These are phyloP conservation scores for Tephrocybe sp. DNA, from an alignment of 768 basidiomycete genomes.

Conservation along the genomic window DNA sequence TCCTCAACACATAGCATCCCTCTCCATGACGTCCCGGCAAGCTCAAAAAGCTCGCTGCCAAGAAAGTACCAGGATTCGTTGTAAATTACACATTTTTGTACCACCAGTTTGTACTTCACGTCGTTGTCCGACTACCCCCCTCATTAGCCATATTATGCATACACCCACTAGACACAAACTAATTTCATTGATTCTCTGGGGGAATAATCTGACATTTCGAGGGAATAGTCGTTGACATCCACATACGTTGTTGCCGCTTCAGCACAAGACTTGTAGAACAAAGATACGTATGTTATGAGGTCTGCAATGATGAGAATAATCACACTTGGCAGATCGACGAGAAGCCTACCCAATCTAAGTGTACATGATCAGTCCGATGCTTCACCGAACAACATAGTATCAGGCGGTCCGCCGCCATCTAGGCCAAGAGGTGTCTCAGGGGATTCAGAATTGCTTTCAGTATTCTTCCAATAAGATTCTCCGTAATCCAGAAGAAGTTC, in stretches of 20 bases:
- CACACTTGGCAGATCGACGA: background rate
- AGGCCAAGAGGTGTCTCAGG: background rate
- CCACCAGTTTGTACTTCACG: constrained; percentile 8
- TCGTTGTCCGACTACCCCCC: background rate
- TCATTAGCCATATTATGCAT: background rate
- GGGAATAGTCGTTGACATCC: background rate
- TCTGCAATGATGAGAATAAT: background rate
- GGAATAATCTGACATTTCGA: background rate
- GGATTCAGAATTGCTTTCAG: background rate
- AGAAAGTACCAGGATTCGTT: constrained; percentile 17
- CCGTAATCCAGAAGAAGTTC: constrained; percentile 25
- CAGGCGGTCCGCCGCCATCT: background rate
- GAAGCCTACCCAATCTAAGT: background rate
- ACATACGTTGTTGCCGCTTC: background rate
- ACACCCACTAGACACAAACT: background rate
- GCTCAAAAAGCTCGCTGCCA: constrained; percentile 11
- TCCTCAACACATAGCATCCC: constrained; percentile 35
- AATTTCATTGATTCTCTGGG: background rate
- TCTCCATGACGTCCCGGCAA: constrained; percentile 20
- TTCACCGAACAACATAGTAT: background rate
- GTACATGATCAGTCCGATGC: background rate
- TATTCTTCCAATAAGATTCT: constrained; percentile 15
- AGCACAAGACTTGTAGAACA: no score
- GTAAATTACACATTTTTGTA: constrained; percentile 3
- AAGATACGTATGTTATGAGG: no score